phyloP scores from a whole-genome alignment of 306 rosid species.

The Acacia crassicarpa region DNA sequence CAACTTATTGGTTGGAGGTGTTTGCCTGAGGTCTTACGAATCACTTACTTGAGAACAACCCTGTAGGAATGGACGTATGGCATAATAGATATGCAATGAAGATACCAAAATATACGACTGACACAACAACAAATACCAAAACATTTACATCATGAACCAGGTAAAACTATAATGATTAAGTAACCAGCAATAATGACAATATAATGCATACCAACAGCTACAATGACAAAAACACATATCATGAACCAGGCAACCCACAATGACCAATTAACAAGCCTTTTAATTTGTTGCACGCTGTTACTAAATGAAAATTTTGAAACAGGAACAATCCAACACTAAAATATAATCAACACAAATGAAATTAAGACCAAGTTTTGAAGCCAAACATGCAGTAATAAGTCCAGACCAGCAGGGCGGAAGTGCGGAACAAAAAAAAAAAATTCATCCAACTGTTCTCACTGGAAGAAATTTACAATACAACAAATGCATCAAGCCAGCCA shows the following conservation, averaged over 20 bases:
- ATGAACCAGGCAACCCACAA: background rate
- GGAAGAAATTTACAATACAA: background rate
- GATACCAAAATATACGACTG: background rate
- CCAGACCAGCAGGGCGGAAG: background rate
- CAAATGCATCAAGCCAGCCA: background rate
- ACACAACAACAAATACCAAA: background rate
- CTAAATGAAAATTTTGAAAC: background rate
- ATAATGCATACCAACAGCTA: background rate
- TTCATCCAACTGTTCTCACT: background rate
- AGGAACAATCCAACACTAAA: background rate
- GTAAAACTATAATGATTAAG: background rate
- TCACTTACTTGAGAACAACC: background rate
- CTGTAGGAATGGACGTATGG: background rate
- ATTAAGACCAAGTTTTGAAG: background rate
- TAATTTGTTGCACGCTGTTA: background rate
- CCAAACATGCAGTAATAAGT: background rate
- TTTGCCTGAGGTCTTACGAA: background rate
- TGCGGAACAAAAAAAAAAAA: too few species aligned
- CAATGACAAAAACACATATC: background rate
- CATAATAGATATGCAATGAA: background rate
- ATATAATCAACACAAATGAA: background rate
- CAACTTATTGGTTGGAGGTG: background rate
- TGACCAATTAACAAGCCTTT: background rate
- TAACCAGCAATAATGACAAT: background rate
- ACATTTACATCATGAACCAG: background rate